Conservation (phyloP, 148 eudicot species). For the Talinum fruticosum region DNA sequence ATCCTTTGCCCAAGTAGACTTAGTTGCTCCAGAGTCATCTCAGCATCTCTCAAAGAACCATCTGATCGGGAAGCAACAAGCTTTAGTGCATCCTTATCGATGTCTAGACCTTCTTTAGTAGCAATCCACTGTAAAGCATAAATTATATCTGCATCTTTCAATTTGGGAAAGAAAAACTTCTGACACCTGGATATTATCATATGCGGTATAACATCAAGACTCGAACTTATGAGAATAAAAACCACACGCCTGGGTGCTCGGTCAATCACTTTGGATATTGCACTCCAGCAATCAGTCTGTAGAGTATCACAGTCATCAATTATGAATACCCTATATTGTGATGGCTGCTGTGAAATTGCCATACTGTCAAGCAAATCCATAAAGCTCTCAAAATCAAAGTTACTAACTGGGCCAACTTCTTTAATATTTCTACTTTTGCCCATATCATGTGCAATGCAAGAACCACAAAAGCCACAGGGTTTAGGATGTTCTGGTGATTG, state of each 20-base stretch:
- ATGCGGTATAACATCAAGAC: conserved; percentile 89
- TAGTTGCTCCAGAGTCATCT: conserved; percentile 97
- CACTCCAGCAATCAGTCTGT: conserved; percentile 73
- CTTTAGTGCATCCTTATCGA: conserved; percentile 81
- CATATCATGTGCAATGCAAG: conserved; percentile 77
- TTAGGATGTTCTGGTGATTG: conserved; percentile 68
- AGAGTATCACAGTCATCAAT: conserved; percentile 80
- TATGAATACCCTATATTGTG: conserved; percentile 65
- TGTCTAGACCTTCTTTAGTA: conserved; percentile 77
- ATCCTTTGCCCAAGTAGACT: conserved; percentile 85
- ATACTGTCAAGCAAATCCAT: conserved; percentile 60
- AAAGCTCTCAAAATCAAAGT: conserved; percentile 61
- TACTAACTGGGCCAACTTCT: conserved; percentile 73
- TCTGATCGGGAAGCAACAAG: conserved; percentile 92
- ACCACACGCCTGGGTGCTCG: conserved; percentile 84
- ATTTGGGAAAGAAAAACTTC: conserved; percentile 89
- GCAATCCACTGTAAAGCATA: conserved; percentile 84
- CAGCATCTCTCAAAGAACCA: conserved; percentile 95
- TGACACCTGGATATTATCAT: conserved; percentile 88
- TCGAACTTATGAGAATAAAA: conserved; percentile 76
- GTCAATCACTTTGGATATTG: conserved; percentile 77
- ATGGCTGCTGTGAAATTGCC: conserved; percentile 46
- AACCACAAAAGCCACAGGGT: conserved; percentile 82
- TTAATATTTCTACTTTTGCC: conserved; percentile 65
- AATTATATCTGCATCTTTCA: conserved; percentile 87